Evolutionary conservation across 2,329 filamentous ascomycete genomes (phyloP), one percentile per base, ranked within the genome.

Genomic region (Tolypocladium tundrense): DNA sequence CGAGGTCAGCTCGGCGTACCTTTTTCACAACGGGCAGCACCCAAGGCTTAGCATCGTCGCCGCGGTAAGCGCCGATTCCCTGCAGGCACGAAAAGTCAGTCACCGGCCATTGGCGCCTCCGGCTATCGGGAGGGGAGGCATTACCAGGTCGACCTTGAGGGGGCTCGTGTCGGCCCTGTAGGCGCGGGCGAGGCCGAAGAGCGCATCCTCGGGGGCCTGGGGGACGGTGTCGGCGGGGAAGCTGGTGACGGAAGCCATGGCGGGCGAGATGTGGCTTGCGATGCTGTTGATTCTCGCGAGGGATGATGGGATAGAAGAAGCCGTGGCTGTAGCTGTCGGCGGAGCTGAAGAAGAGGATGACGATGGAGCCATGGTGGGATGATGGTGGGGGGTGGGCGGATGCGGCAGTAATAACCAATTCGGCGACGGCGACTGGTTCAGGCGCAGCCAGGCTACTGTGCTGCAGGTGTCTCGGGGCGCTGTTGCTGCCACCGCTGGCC

Each of bases 31-130:
- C 93, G 24, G 94, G 93, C 62, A 99, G 77, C 61, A 99, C 86
- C 94, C 94, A 99, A 3, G 94, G 94, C 79, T 97, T 97, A 61
- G 91, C 93, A 70, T 92, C 88, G 77, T 97, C 82, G 70, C 96
- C 94, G 71, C 94, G 84, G 77, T 99, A 99, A 59, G 94, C 94
- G 66, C 94, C 94, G 77, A 97, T 86, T 59, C 84, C 84, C 82
- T 84, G 59, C 35, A 63, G 60, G 45, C 48, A 58, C 40, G 54
- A n/a, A 35, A n/a, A 19, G 53, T 54, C 48, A 59, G 31, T 24
- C 31, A 14, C 13, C 10, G n/a, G 42, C 5, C 10, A 11, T 4
- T 56, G 41, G 21, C 33, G 42, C n/a, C 54, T 48, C 24, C 43
- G 53, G 41, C 39, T 19, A 53, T 16, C 53, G 39, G 55, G 27